Conservation (phyloP, 163 green algal genomes). For the Scenedesmus sp. region DNA sequence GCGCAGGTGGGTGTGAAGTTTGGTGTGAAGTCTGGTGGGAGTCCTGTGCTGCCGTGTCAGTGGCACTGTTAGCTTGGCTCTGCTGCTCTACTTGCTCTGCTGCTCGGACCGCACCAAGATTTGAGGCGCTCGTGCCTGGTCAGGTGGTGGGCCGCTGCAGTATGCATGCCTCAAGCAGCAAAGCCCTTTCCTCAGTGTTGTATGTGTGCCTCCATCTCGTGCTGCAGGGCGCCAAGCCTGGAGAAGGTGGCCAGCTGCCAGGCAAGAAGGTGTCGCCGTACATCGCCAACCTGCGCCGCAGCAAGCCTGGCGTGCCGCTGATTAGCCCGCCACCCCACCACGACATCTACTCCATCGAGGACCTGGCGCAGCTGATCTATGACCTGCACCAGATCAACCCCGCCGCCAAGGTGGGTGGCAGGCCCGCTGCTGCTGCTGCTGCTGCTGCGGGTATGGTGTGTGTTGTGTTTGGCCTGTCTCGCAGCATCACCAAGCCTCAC, state of each 20-base stretch:
- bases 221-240: slow-evolving; percentile 93
- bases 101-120: too few relatives aligned
- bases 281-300: slow-evolving; percentile 95
- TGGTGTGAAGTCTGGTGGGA: too few relatives aligned
- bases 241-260: slow-evolving; percentile 96
- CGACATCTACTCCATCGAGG: slow-evolving; percentile 99
- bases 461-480: too few relatives aligned
- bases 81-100: too few relatives aligned
- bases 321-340: slow-evolving; percentile 99
- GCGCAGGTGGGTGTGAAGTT: slow-evolving; percentile 71
- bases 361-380: slow-evolving; percentile 99
- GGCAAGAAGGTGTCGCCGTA: slow-evolving; percentile 99
- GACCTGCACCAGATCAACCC: slow-evolving; percentile 92
- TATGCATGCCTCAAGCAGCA: background rate
- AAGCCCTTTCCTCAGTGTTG: too few relatives aligned
- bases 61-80: too few relatives aligned
- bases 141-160: too few relatives aligned
- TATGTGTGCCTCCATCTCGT: background rate
- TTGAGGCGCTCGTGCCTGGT: too few relatives aligned
- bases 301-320: slow-evolving; percentile 98
- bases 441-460: too few relatives aligned
- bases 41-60: too few relatives aligned
- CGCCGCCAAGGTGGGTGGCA: slow-evolving; percentile 22
- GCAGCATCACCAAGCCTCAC: too few relatives aligned
- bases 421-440: background rate